Conservation (phyloP, 1,139 yeast genomes). For the Candida sanyaensis region DNA sequence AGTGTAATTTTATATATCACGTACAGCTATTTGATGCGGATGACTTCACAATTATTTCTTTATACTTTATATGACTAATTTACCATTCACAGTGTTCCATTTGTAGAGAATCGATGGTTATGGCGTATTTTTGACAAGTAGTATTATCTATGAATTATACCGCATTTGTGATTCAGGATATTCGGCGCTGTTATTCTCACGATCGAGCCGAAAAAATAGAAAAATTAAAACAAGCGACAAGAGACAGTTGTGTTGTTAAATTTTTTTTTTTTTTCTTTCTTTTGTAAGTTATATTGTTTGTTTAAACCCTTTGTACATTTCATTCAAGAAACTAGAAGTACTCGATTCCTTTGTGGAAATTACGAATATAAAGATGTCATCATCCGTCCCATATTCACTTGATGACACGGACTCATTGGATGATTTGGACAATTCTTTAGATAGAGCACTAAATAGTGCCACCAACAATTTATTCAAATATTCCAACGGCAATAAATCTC, state of each 20-base stretch:
- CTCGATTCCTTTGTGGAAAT: background rate
- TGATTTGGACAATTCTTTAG: conserved; percentile 46
- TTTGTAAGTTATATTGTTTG: no score
- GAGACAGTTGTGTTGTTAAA: background rate
- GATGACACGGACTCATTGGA: conserved; percentile 36
- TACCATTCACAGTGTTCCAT: no score
- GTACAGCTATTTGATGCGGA: no score
- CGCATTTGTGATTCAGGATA: no score
- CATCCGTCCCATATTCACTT: conserved; percentile 6
- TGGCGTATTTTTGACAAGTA: no score
- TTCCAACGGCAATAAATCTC: conserved; percentile 9
- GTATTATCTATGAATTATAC: no score
- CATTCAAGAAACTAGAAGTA: background rate
- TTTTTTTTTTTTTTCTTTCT: background rate
- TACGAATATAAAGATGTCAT: conserved; percentile 1
- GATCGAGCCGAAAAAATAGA: background rate
- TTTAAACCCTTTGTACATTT: background rate
- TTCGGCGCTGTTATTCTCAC: background rate
- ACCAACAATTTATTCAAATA: conserved; percentile 30
- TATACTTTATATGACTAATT: no score
- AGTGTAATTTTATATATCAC: no score
- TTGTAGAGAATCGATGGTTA: no score
- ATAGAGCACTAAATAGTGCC: conserved; percentile 44
- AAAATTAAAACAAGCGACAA: background rate
- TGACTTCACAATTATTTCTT: no score